These are phyloP conservation scores for Purshia tridentata DNA, from an alignment of 306 rosid genomes.

Conservation along the genomic window DNA sequence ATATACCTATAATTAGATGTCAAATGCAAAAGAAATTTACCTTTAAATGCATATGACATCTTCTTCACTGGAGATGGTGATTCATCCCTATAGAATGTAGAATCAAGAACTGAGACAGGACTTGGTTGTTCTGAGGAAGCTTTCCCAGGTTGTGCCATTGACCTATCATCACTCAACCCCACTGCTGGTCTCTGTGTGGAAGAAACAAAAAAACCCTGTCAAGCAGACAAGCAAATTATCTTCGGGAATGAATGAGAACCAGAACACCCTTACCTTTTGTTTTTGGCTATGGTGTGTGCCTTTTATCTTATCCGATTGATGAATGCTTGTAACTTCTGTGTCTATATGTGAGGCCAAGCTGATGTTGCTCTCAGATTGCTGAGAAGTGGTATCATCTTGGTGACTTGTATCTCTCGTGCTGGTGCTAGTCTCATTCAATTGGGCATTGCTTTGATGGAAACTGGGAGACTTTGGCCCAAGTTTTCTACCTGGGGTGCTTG, in stretches of 20 bases:
- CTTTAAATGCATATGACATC: constrained; percentile 57
- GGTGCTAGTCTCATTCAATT: constrained; percentile 32
- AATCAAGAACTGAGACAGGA: constrained; percentile 92
- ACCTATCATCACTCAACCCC: constrained; percentile 36
- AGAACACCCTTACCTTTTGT: constrained; percentile 44
- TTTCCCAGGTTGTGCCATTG: constrained; percentile 37
- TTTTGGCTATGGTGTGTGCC: constrained; percentile 29
- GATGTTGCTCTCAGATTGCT: constrained; percentile 44
- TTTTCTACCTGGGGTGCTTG: constrained; percentile 42
- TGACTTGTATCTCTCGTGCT: constrained; percentile 38
- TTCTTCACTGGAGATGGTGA: constrained; percentile 90
- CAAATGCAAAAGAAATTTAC: constrained; percentile 34
- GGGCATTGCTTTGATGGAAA: constrained; percentile 38
- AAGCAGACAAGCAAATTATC: constrained; percentile 18
- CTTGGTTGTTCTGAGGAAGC: constrained; percentile 73
- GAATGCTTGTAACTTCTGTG: constrained; percentile 38
- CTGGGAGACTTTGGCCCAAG: constrained; percentile 41
- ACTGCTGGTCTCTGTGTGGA: constrained; percentile 45
- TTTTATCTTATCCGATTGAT: constrained; percentile 32
- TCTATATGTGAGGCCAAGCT: constrained; percentile 34
- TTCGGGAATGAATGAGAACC: constrained; percentile 11
- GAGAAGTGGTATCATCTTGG: constrained; percentile 43
- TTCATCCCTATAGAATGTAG: constrained; percentile 77
- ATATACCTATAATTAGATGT: constrained; percentile 10
- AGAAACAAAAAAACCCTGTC: constrained; percentile 20